A percentile compares a stretch with the other conserved stretches of the same genome.
Evolutionary conservation across 208 protist species (phyloP).

Genomic region (Trypanosoma congolense): DNA sequence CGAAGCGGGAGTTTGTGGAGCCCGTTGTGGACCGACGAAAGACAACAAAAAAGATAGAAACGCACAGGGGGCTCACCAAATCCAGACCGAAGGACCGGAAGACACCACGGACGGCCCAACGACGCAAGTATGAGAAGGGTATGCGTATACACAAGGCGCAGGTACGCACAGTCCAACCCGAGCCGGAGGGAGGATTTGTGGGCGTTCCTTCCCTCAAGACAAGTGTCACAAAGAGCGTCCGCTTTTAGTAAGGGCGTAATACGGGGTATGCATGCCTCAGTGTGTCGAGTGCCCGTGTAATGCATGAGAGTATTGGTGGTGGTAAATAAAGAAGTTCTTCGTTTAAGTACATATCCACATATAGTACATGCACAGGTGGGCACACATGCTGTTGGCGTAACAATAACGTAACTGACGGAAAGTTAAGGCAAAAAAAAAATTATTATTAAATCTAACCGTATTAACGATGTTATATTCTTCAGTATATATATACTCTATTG

Average conservation of each 20-base stretch:
- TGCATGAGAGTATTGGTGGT: too few species aligned
- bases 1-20: constrained; percentile 31
- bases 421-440: too few species aligned
- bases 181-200: constrained; percentile 79
- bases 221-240: constrained; percentile 51
- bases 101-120: constrained; percentile 81
- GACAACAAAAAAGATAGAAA: constrained; percentile 79
- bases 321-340: too few species aligned
- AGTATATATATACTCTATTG: too few species aligned
- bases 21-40: constrained; percentile 79
- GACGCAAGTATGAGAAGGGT: constrained; percentile 84
- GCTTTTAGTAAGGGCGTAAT: constrained; percentile 12
- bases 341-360: too few species aligned
- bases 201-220: constrained; percentile 74
- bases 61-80: constrained; percentile 85
- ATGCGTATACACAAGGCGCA: constrained; percentile 84
- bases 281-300: too few species aligned
- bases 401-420: too few species aligned
- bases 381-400: too few species aligned
- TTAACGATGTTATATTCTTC: too few species aligned
- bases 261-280: neutral
- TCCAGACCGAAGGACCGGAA: constrained; percentile 86
- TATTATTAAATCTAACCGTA: too few species aligned
- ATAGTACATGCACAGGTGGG: too few species aligned
- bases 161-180: constrained; percentile 60